phyloP scores from a whole-genome alignment of 768 basidiomycete genomes.

The Termitomyces sp. region DNA sequence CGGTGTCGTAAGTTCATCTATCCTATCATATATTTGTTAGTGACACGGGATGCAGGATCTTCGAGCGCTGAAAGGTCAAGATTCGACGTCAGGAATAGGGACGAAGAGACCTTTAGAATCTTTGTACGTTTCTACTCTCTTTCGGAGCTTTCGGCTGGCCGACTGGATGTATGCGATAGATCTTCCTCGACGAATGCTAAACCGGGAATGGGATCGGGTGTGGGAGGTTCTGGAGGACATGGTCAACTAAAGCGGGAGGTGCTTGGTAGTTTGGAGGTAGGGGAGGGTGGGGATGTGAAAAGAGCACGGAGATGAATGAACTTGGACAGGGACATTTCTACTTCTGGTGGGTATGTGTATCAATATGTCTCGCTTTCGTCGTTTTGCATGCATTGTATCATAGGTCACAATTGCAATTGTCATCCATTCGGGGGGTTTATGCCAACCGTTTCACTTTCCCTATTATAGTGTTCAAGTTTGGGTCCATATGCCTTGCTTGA shows the following conservation, averaged over 20 bases:
- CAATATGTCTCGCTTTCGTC: constrained; percentile 3
- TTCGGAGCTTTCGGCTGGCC: background rate
- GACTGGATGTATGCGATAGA: constrained; percentile 7
- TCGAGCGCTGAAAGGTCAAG: constrained; percentile 9
- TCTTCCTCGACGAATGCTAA: constrained; percentile 19
- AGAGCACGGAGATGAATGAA: constrained; percentile 22
- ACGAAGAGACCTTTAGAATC: constrained; percentile 30
- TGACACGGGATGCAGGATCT: constrained; percentile 13
- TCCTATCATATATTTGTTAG: background rate
- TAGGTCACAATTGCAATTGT: background rate
- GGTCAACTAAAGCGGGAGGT: constrained; percentile 25
- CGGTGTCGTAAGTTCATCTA: constrained; percentile 33
- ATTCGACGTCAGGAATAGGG: constrained; percentile 12
- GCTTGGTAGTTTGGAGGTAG: constrained; percentile 33
- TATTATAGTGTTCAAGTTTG: too few relatives aligned
- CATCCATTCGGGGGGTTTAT: background rate
- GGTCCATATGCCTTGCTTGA: too few relatives aligned
- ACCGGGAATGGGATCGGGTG: constrained; percentile 35
- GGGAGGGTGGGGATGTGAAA: constrained; percentile 41
- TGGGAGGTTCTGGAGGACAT: constrained; percentile 16
- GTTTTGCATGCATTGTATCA: constrained; percentile 5
- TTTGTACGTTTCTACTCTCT: constrained; percentile 22
- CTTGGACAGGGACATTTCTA: background rate
- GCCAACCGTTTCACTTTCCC: too few relatives aligned
- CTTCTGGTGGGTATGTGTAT: background rate